Base-by-base conservation (phyloP, 2,329 filamentous ascomycete genomes). In the Cladorrhinum sp. region DNA sequence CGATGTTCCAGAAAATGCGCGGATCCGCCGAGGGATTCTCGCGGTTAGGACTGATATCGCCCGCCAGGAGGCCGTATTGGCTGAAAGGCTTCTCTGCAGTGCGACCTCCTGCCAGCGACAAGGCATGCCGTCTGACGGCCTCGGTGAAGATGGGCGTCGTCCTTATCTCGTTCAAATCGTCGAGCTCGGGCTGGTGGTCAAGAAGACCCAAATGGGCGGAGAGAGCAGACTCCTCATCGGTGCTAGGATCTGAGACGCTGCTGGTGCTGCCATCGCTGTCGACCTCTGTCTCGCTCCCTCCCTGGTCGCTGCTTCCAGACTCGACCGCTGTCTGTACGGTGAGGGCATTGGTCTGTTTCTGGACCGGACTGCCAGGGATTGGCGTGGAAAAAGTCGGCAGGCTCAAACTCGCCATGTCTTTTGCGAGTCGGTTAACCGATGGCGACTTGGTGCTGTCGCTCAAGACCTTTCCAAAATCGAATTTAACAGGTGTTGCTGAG, bases 1-100 rank as follows among this genome's bases (percentile, higher is more conserved):
- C 66, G 2, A 81, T 73, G 56, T 82, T 82, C 69, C 79, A 77
- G 48, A 77, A 80, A 0, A 81, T 56, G 0, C 79, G 69, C 1
- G 71, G 68, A 18, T 76, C 73, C 1, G 59, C 23, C 6, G 52
- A 18, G 9, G 10, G 39, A 2, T 61, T 46, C 2, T 58, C 55
- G 12, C 21, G 21, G 52, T 16, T n/a, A 21, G 59, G 57, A 7
- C 58, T 61, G 23, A 67, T 60, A 39, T 68, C 65, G 33, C 67
- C 72, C 3, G 65, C 72, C 18, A 74, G 55, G 24, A 74, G 67
- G 9, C 72, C 72, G 26, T 71, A 73, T 52, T 73, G 72, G 8
- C 65, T 68, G 52, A 72, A 73, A 1, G 66, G 60, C 9, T 56
- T 46, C 49, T 59, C 48, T 8, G 55, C 2, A n/a, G 3, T 12